Base-by-base conservation (phyloP, 1,284 basidiomycete species). In the Coniophora puteana region DNA sequence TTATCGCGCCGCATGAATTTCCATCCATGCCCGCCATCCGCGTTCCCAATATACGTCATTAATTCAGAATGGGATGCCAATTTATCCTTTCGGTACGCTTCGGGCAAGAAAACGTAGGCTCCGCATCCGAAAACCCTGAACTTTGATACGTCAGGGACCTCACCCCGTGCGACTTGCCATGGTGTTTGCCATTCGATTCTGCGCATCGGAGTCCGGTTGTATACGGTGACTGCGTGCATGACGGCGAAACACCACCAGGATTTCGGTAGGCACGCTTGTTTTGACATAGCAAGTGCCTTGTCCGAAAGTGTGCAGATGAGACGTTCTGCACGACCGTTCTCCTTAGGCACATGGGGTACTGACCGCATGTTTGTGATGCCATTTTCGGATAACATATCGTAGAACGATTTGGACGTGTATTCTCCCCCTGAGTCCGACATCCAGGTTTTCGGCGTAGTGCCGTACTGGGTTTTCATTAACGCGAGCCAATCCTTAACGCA, bases 161-260 rank as follows among this genome's bases (percentile, higher is more conserved):
- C n/a, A 27, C 26, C n/a, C 10, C n/a, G n/a, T 27, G n/a, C 10
- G 10, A 27, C 10, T 27, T 27, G 10, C 10, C n/a, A 27, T 27
- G 26, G 26, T n/a, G 26, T 27, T n/a, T n/a, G 26, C 24, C 41
- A 37, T 25, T 26, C 16, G 12, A 48, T 40, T 18, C 42, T 26
- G n/a, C 27, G 12, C 14, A 45, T 42, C 11, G 28, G 36, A 17
- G 58, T 54, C 14, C 51, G 26, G 42, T 63, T 63, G 28, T 58
- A 53, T 5, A 61, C 12, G 46, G 57, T 49, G 2, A 45, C 28
- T 12, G 57, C 52, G 37, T 53, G 38, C 1, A 14, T 3, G 12
- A 55, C 29, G 3, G 53, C 39, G 37, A 58, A 55, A 40, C 51
- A 48, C 59, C 58, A 61, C 45, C 48, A 53, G 25, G 23, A 35